These are phyloP conservation scores for Hamigera avellanea DNA, from an alignment of 495 filamentous ascomycete genomes.

Conservation along the genomic window DNA sequence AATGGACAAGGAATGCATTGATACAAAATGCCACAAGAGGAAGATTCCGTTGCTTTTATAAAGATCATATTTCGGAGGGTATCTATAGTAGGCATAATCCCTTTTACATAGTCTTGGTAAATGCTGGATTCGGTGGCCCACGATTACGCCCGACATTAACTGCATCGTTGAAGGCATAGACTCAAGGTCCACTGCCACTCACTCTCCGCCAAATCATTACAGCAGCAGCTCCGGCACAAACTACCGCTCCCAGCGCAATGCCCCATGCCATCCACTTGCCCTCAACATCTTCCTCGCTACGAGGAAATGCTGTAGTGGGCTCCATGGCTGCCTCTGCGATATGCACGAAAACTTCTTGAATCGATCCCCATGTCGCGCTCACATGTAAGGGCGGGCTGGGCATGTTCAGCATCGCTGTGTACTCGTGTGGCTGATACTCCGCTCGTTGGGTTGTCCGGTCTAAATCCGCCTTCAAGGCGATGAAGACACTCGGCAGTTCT, in stretches of 20 bases:
- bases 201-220: constrained; percentile 62
- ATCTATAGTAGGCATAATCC: no score
- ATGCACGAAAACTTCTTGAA: constrained; percentile 81
- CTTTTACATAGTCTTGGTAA: no score
- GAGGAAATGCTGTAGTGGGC: constrained; percentile 78
- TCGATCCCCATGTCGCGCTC: constrained; percentile 81
- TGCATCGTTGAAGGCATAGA: no score
- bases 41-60: no score
- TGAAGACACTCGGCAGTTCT: constrained; percentile 77
- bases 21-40: no score
- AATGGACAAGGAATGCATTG: no score
- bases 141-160: no score
- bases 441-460: constrained; percentile 90
- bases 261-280: constrained; percentile 75
- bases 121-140: no score
- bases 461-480: constrained; percentile 84
- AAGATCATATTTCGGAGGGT: no score
- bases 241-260: constrained; percentile 69
- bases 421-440: constrained; percentile 86
- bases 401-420: constrained; percentile 68
- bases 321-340: constrained; percentile 85
- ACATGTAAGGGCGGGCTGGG: constrained; percentile 77
- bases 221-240: constrained; percentile 69
- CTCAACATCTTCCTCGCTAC: constrained; percentile 68
- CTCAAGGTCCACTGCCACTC: constrained; percentile 24